Conservation (phyloP, 768 basidiomycete genomes). For the Punctularia strigosozonata region DNA sequence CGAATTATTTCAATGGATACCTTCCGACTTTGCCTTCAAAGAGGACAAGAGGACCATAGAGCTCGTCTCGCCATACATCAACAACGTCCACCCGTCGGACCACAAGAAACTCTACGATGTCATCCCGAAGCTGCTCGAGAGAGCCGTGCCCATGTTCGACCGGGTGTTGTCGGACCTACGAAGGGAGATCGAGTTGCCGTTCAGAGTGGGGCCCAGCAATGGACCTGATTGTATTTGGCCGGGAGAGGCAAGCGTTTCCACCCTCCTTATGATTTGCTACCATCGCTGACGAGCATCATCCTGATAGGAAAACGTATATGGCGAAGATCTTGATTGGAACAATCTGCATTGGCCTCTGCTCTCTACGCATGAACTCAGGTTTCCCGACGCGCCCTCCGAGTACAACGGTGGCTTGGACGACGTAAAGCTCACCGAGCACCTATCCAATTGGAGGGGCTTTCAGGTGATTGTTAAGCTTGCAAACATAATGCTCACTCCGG, state of each 20-base stretch:
- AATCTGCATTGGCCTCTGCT: too few relatives aligned
- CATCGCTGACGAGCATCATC: too few relatives aligned
- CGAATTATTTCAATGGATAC: not conserved
- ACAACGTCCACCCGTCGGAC: not conserved
- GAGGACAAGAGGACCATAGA: not conserved
- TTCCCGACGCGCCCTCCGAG: too few relatives aligned
- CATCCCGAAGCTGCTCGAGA: not conserved
- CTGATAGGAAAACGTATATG: too few relatives aligned
- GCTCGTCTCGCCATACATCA: not conserved
- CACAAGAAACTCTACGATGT: not conserved
- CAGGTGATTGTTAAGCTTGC: not conserved
- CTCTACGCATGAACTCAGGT: too few relatives aligned
- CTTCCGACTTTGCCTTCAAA: not conserved
- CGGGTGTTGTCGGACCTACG: not conserved
- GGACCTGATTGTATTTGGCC: too few relatives aligned
- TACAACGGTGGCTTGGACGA: too few relatives aligned
- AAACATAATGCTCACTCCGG: not conserved
- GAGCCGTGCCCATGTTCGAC: not conserved
- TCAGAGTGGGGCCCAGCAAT: too few relatives aligned
- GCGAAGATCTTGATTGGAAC: too few relatives aligned
- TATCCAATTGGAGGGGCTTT: not conserved
- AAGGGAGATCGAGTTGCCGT: not conserved
- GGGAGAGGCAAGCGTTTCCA: too few relatives aligned
- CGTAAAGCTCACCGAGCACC: not conserved
- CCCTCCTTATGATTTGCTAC: too few relatives aligned